A percentile compares a stretch with the other conserved stretches of the same genome.
Evolutionary conservation across 2,329 filamentous ascomycete species (phyloP).

Genomic region (Juglanconis oblonga): DNA sequence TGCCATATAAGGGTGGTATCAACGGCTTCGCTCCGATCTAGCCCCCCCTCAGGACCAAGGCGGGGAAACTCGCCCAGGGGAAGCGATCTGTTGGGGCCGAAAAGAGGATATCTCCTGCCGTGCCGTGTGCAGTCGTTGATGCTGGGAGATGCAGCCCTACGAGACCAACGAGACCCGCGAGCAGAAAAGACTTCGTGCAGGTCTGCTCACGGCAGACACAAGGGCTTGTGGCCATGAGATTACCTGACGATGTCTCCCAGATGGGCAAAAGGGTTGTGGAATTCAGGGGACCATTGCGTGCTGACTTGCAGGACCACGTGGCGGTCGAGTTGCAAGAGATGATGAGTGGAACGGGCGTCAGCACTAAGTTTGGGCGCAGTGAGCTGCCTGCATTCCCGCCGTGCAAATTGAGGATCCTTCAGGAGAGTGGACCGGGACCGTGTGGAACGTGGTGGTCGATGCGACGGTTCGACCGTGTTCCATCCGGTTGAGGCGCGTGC

Average conservation of each 20-base stretch:
- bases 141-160: constrained; percentile 3
- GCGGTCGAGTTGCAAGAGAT: background rate
- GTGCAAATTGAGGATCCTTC: background rate
- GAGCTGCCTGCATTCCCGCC: background rate
- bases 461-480: too few species aligned
- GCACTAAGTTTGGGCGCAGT: constrained; percentile 6
- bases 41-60: background rate
- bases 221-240: background rate
- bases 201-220: background rate
- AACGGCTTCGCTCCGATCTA: background rate
- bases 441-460: background rate
- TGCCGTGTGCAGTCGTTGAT: background rate
- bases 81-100: background rate
- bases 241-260: background rate
- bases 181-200: background rate
- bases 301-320: constrained; percentile 7
- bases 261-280: background rate
- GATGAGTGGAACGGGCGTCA: background rate
- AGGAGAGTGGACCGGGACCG: background rate
- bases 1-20: background rate
- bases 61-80: background rate
- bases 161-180: background rate
- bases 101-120: background rate
- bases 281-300: background rate
- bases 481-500: background rate